phyloP scores from a whole-genome alignment of 2,329 filamentous ascomycete genomes.

The Decorospora gaudefroyi region DNA sequence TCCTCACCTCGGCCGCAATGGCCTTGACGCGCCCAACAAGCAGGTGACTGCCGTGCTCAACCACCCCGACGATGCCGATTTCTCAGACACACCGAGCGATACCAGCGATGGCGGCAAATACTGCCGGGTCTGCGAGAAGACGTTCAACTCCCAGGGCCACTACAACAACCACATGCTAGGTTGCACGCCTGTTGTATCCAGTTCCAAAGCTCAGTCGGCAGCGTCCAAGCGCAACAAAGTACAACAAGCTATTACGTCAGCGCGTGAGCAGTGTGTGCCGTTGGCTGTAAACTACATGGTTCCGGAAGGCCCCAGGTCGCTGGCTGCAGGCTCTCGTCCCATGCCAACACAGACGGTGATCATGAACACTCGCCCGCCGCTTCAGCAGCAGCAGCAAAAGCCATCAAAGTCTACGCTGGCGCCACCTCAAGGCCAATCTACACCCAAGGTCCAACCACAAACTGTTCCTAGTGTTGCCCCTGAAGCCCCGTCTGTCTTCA shows the following conservation, averaged over 20 bases:
- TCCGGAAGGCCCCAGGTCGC: not conserved
- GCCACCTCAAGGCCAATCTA: not conserved
- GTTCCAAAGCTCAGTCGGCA: not conserved
- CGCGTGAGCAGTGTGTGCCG: not conserved
- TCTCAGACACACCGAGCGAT: slow-evolving; percentile 14
- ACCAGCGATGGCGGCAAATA: slow-evolving; percentile 7
- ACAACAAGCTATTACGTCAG: not conserved
- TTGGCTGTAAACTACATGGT: not conserved
- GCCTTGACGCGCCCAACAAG: slow-evolving; percentile 18
- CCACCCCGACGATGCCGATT: slow-evolving; percentile 5
- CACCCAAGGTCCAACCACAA: not conserved
- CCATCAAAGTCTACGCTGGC: not conserved
- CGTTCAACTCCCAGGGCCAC: slow-evolving; percentile 19
- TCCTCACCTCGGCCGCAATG: slow-evolving; percentile 7
- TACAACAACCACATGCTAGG: slow-evolving; percentile 30
- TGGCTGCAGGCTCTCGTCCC: not conserved
- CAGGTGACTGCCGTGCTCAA: not conserved
- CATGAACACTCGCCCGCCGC: not conserved
- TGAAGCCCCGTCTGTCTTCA: slow-evolving; percentile 2
- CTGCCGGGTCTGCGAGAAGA: slow-evolving; percentile 30
- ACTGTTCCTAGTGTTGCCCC: not conserved
- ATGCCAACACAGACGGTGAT: not conserved
- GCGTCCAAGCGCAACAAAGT: not conserved
- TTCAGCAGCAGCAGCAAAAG: not conserved
- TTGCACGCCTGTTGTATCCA: slow-evolving; percentile 17